Evolutionary conservation across 495 filamentous ascomycete genomes (phyloP), one percentile per base, ranked within the genome.

Genomic region (Lepraria neglecta): DNA sequence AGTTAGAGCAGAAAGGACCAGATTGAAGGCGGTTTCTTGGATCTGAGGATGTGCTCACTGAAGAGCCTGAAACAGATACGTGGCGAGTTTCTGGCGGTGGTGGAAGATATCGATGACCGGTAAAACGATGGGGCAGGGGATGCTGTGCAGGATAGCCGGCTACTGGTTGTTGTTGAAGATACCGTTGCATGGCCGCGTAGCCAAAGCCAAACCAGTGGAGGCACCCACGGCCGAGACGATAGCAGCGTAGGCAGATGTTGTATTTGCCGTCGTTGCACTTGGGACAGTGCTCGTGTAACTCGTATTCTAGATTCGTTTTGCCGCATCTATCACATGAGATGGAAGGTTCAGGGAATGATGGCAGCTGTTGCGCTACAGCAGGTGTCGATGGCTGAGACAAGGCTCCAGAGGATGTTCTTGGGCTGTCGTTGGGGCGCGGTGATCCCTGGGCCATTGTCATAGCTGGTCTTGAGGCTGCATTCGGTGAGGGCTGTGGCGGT

Each of bases 1-100:
- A 96, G 45, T 81, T 78, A 30, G 83, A 80, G 73, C 91, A 96
- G 71, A 96, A 96, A 27, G 85, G 79, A n/a, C 91, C 91, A 50
- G 78, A 82, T 70, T 89, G 81, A n/a, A 95, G 73, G 19, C 88
- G 77, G 40, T 76, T 76, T 9, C 77, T 69, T 0, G 89, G 87
- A 67, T 89, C 80, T 59, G 87, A 84, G 14, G 74, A 83, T 0
- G 84, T 88, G 21, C 85, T 71, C 19, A 50, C 31, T 19, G 51
- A 54, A 19, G 51, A 35, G 51, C 31, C 51, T 54, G 30, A 35
- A 19, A 54, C 30, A 17, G 51, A 30, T 19, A 54, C 9, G 31
- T 69, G 65, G 19, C 68, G 67, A 14, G 66, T 68, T 14, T 73
- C 71, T 3, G 72, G 64, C 24, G 71, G 74, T 3, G 87, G 84